Evolutionary conservation across 1,284 basidiomycete species (phyloP), one percentile per base, ranked within the genome.

Genomic region (Ustilago nuda): DNA sequence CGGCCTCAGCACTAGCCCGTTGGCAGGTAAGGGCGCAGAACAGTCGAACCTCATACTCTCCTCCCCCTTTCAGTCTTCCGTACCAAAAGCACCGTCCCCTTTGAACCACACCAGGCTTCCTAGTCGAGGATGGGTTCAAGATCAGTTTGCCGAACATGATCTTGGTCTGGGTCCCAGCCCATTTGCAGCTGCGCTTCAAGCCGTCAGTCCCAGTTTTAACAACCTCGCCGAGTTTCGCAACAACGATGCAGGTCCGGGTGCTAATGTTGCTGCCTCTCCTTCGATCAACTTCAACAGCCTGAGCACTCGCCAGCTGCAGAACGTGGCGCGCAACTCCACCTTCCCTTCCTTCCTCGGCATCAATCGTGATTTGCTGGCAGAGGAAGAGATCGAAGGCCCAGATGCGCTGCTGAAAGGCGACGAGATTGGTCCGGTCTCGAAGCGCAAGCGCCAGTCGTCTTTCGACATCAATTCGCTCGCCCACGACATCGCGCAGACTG

Each of bases 281-380:
- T 45, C 61, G 17, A 70, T 75, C 64, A 55, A 75, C 27, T 70
- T 69, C 60, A 66, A 70, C 61, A 58, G 48, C 41, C 71, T 81
- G 37, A 74, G 55, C 41, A 82, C 81, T 12, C 60, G 70, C 27
- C 80, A 82, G 61, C 71, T 82, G 12, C 81, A 82, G 66, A 68
- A 63, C 17, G 41, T 81, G 19, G 81, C 81, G 12, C 64, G 76
- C 37, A 66, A 75, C 13, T 57, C 69, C 6, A 72, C 69, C 0
- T 81, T 82, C 53, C 77, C 79, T 3, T 74, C 72, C 51, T 63
- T 72, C 32, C 79, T 76, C 41, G 81, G 80, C 64, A 79, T 81
- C 61, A 72, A 67, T 17, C 71, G 69, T 13, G 63, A 72, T 50
- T 57, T 72, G 3, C 64, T 72, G 8, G 69, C 67, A 43, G 60